Percentiles rank a stretch among this genome's conserved stretches.
Evolutionary conservation across 2,329 filamentous ascomycete genomes (phyloP).

Genomic region (Xylaria sp.): DNA sequence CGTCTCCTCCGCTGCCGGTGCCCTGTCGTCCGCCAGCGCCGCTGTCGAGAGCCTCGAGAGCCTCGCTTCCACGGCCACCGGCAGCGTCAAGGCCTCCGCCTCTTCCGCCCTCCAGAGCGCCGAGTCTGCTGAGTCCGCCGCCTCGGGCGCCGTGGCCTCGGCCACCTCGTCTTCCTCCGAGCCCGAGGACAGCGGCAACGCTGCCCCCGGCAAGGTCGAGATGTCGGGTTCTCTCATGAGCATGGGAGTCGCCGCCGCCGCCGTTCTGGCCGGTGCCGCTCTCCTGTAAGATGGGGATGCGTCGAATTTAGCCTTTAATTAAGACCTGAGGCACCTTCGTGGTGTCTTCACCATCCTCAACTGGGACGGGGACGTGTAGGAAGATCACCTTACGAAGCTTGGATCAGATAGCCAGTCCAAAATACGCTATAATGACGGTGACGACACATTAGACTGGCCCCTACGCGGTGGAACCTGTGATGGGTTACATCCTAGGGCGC

Average conservation of each 20-base stretch:
- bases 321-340: background rate
- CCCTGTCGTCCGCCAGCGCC: conserved; percentile 15
- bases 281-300: conserved; percentile 17
- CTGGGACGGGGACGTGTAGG: too few species aligned
- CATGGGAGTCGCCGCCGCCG: conserved; percentile 18
- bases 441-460: too few species aligned
- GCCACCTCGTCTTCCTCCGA: conserved; percentile 2
- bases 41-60: conserved; percentile 12
- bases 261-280: conserved; percentile 23
- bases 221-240: conserved; percentile 18
- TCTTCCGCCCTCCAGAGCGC: conserved; percentile 2
- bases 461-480: too few species aligned
- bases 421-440: background rate
- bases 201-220: conserved; percentile 11
- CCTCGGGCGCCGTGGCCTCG: conserved; percentile 8
- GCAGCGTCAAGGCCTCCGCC: conserved; percentile 4
- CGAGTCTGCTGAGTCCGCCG: conserved; percentile 5
- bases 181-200: conserved; percentile 9
- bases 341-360: too few species aligned
- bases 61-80: background rate
- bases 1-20: conserved; percentile 15
- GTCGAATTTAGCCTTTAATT: background rate
- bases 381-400: too few species aligned
- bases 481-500: too few species aligned
- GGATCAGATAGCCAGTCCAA: background rate